Evolutionary conservation across 1,139 yeast genomes (phyloP).

Genomic region (Saccharomyces hybrid): DNA sequence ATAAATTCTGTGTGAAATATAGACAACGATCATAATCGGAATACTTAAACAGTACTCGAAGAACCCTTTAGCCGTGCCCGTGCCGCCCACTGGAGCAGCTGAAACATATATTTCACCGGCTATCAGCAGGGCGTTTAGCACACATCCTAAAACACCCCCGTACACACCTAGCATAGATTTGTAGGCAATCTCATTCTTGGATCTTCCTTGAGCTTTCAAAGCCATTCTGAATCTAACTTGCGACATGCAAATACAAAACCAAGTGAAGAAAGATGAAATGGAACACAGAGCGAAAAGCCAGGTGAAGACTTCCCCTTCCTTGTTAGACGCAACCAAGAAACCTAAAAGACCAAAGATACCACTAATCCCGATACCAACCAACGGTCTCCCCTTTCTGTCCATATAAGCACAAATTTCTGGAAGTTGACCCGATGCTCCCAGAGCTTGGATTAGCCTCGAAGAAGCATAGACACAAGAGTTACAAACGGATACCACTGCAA

Average conservation of each 20-base stretch:
- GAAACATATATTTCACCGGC: constrained; percentile 60
- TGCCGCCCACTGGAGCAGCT: constrained; percentile 51
- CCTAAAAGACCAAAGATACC: constrained; percentile 45
- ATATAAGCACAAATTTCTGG: constrained; percentile 49
- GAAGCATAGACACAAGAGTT: constrained; percentile 52
- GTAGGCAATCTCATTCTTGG: constrained; percentile 42
- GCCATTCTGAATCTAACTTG: constrained; percentile 55
- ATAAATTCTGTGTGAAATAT: constrained; percentile 46
- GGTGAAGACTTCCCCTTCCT: constrained; percentile 45
- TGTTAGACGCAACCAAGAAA: constrained; percentile 47
- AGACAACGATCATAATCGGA: constrained; percentile 49
- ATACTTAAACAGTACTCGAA: constrained; percentile 53
- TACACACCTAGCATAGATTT: constrained; percentile 43
- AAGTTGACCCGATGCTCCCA: constrained; percentile 52
- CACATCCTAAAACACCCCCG: constrained; percentile 42
- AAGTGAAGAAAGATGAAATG: constrained; percentile 51
- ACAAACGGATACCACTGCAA: constrained; percentile 44
- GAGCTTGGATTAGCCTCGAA: constrained; percentile 50
- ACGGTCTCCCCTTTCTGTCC: constrained; percentile 54
- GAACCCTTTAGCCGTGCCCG: constrained; percentile 41
- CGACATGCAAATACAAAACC: constrained; percentile 51
- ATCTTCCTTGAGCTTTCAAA: constrained; percentile 45
- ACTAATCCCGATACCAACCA: constrained; percentile 43
- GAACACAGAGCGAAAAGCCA: constrained; percentile 59
- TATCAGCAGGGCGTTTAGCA: constrained; percentile 40